Evolutionary conservation across 306 rosid species (phyloP).

Genomic region (Cyclanthera cordifolia): DNA sequence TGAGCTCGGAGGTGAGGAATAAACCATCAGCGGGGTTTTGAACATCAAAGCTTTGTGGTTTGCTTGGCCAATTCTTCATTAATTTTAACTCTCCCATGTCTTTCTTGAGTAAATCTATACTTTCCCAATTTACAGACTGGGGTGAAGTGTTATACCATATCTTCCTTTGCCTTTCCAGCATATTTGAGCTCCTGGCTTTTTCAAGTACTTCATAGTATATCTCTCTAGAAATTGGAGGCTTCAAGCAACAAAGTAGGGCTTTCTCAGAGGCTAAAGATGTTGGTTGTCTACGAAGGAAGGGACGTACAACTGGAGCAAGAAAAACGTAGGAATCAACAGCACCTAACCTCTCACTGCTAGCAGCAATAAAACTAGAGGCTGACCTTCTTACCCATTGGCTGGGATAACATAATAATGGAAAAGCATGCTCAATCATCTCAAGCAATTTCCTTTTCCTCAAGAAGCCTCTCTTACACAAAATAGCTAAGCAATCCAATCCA

Average conservation of each 20-base stretch:
- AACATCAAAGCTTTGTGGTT: slow-evolving; percentile 38
- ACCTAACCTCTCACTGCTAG: slow-evolving; percentile 82
- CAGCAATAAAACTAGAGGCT: slow-evolving; percentile 73
- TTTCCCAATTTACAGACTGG: slow-evolving; percentile 82
- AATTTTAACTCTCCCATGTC: slow-evolving; percentile 54
- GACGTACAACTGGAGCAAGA: slow-evolving; percentile 82
- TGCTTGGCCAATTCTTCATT: slow-evolving; percentile 54
- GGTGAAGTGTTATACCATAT: slow-evolving; percentile 89
- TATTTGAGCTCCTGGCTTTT: slow-evolving; percentile 84
- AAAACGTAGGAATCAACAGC: slow-evolving; percentile 90
- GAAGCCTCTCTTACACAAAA: slow-evolving; percentile 67
- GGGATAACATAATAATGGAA: slow-evolving; percentile 85
- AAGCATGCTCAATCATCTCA: slow-evolving; percentile 83
- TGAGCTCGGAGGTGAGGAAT: slow-evolving; percentile 41
- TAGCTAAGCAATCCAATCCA: slow-evolving; percentile 77
- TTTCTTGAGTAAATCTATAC: slow-evolving; percentile 54
- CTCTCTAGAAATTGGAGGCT: slow-evolving; percentile 74
- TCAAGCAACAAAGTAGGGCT: slow-evolving; percentile 65
- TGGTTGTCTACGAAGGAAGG: slow-evolving; percentile 80
- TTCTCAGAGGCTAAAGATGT: slow-evolving; percentile 76
- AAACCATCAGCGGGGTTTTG: slow-evolving; percentile 35
- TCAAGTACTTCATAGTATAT: slow-evolving; percentile 64
- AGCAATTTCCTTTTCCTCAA: slow-evolving; percentile 80
- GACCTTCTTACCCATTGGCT: slow-evolving; percentile 88
- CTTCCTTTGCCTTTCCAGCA: slow-evolving; percentile 94